Base-by-base conservation (phyloP, 768 basidiomycete species). In the Clathrus columnatus region DNA sequence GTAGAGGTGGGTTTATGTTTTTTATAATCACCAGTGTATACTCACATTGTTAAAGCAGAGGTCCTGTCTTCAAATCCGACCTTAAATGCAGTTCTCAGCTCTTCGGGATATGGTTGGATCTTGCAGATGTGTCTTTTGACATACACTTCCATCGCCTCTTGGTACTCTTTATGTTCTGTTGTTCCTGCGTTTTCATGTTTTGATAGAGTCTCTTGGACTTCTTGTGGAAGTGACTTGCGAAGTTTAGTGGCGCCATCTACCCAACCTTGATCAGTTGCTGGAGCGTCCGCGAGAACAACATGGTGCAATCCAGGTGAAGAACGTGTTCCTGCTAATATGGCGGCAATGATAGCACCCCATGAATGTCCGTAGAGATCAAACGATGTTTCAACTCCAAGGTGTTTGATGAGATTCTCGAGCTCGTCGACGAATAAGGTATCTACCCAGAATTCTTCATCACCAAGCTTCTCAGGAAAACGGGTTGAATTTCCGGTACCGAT, bases 361-460 rank as follows among this genome's bases (percentile, higher is more conserved):
- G 75, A 66, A 65, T 75, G 70, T 5, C 76, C 82, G 42, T 70
- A 62, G 1, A 75, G 56, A 32, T 74, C 69, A 60, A 74, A 82
- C 24, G 67, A 62, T 36, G 71, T 73, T 23, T 62, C 44, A 57
- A 81, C 72, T 0, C 65, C 69, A n/a, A 83, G 66, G 21, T 75
- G 59, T 4, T 60, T 45, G 21, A 82, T 50, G 7, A 83, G 59
- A 50, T 78, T 80, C n/a, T 54, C 46, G 32, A 83, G 75, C 67
- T 83, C 77, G 45, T 74, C 74, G 50, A 78, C 63, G 67, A 79
- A 82, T 2, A 83, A 72, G 5, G 75, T 71, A n/a, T 72, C 59
- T 5, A 72, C 73, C 76, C 73, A 74, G 67, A 83, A 82, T 16
- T 10, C 7, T 43, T 23, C 20, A 23, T 73, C 69, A 17, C 67